Percentiles rank a stretch among this genome's conserved stretches.
These are phyloP conservation scores for Graphiopsis chlorocephala DNA, from an alignment of 2,329 filamentous ascomycete species.

Conservation along the genomic window DNA sequence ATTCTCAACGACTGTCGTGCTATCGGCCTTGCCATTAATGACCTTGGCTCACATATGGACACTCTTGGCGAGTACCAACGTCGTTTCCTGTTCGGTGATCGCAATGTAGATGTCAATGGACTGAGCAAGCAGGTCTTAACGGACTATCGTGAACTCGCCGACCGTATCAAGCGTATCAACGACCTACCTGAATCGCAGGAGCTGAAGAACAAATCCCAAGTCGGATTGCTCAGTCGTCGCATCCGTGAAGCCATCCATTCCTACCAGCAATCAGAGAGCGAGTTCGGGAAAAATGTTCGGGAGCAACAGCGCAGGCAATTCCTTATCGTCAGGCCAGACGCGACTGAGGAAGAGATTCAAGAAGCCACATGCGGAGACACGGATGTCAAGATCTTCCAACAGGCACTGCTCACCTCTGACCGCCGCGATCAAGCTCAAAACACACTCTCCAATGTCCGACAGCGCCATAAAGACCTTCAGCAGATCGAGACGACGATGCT, in stretches of 20 bases:
- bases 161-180: slow-evolving; percentile 79
- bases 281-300: slow-evolving; percentile 75
- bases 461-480: slow-evolving; percentile 80
- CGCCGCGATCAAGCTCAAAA: slow-evolving; percentile 77
- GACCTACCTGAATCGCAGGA: slow-evolving; percentile 69
- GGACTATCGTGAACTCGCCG: slow-evolving; percentile 73
- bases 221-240: slow-evolving; percentile 74
- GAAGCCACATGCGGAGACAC: slow-evolving; percentile 70
- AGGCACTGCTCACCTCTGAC: slow-evolving; percentile 78
- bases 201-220: slow-evolving; percentile 72
- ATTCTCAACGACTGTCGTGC: slow-evolving; percentile 82
- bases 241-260: slow-evolving; percentile 77
- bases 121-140: slow-evolving; percentile 78
- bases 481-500: slow-evolving; percentile 91
- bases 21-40: slow-evolving; percentile 72
- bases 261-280: slow-evolving; percentile 76
- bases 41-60: slow-evolving; percentile 69
- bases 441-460: slow-evolving; percentile 74
- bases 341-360: slow-evolving; percentile 70
- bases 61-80: slow-evolving; percentile 73
- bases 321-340: slow-evolving; percentile 71
- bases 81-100: slow-evolving; percentile 63
- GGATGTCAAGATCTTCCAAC: slow-evolving; percentile 79
- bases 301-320: slow-evolving; percentile 88
- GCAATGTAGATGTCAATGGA: slow-evolving; percentile 64